Evolutionary conservation across 495 filamentous ascomycete genomes (phyloP).

Genomic region (Monascus purpureus): DNA sequence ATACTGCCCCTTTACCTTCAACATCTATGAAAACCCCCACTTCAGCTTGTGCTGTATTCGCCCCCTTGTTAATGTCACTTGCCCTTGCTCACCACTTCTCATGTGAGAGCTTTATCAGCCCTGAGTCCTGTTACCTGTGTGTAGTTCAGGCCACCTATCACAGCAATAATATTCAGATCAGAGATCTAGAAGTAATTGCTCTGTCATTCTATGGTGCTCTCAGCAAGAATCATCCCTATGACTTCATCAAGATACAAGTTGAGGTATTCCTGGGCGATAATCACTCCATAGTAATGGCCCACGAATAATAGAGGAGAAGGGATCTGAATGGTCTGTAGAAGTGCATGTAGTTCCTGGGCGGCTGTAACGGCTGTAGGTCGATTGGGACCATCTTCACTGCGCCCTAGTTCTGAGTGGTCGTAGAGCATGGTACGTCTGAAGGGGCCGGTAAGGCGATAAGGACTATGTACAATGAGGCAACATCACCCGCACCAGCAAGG

Average conservation of each 20-base stretch:
- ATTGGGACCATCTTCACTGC: conserved; percentile 14
- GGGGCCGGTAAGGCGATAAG: conserved; percentile 18
- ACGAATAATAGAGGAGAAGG: conserved; percentile 27
- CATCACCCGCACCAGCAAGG: conserved; percentile 32
- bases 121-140: conserved; percentile 19
- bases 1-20: conserved; percentile 21
- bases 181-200: conserved; percentile 16
- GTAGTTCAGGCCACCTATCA: conserved; percentile 16
- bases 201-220: conserved; percentile 26
- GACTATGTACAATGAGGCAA: conserved; percentile 26
- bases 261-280: conserved; percentile 34
- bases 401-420: conserved; percentile 28
- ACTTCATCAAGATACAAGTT: conserved; percentile 17
- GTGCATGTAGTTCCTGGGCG: conserved; percentile 18
- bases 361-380: conserved; percentile 8
- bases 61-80: conserved; percentile 15
- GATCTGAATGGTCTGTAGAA: conserved; percentile 10
- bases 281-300: conserved; percentile 39
- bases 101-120: conserved; percentile 11
- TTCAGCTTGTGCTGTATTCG: conserved; percentile 8
- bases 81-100: conserved; percentile 24
- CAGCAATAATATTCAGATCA: conserved; percentile 17
- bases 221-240: conserved; percentile 25
- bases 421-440: conserved; percentile 26
- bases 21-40: conserved; percentile 11